Percentiles rank a stretch among this genome's conserved stretches.
Evolutionary conservation across 371 early-diverging fungal species (phyloP).

Genomic region (Chytridium lagenaria): DNA sequence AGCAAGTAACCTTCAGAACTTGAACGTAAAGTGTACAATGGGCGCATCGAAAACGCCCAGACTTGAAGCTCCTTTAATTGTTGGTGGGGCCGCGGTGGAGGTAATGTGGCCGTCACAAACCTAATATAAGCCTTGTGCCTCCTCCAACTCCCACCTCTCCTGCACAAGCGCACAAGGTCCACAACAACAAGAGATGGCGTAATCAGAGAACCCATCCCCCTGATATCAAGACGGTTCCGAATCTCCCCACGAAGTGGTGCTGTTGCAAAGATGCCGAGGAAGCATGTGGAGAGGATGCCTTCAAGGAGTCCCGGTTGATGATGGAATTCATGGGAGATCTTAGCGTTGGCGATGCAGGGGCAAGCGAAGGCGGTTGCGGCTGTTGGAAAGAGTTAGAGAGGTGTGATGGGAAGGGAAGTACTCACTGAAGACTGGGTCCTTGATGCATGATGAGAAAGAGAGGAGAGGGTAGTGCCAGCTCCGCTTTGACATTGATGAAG

Average conservation of each 20-base stretch:
- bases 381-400: slow-evolving; percentile 6
- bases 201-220: slow-evolving; percentile 8
- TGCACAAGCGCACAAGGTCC: slow-evolving; percentile 15
- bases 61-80: no score
- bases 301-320: slow-evolving; percentile 18
- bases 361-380: slow-evolving; percentile 10
- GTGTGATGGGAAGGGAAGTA: background rate
- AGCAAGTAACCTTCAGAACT: no score
- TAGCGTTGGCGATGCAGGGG: slow-evolving; percentile 20
- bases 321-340: slow-evolving; percentile 14
- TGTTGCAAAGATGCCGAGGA: slow-evolving; percentile 14
- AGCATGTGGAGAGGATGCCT: slow-evolving; percentile 1
- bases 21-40: no score
- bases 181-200: slow-evolving; percentile 3
- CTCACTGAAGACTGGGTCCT: slow-evolving; percentile 20
- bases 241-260: slow-evolving; percentile 16
- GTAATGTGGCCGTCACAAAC: no score
- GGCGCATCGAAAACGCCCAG: no score
- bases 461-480: slow-evolving; percentile 13
- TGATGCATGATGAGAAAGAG: slow-evolving; percentile 12
- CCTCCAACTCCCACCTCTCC: slow-evolving; percentile 21
- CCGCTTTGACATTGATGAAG: background rate
- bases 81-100: no score
- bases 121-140: slow-evolving; percentile 7
- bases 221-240: slow-evolving; percentile 6